These are phyloP conservation scores for Xylariaceae sp. DNA, from an alignment of 2,329 filamentous ascomycete genomes.

Conservation along the genomic window DNA sequence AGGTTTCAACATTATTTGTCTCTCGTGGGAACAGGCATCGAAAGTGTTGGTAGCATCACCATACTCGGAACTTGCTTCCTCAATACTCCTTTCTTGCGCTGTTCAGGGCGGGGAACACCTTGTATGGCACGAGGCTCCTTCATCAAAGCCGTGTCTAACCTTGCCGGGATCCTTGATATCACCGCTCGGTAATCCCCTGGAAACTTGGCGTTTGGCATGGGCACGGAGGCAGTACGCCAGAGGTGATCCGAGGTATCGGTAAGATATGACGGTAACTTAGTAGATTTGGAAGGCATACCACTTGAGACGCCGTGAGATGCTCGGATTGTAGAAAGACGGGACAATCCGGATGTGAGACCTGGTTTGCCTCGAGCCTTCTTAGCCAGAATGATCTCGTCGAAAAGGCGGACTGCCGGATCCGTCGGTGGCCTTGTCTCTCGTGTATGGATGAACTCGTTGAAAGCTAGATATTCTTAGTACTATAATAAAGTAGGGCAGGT, in stretches of 20 bases:
- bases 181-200: conserved; percentile 66
- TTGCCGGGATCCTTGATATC: conserved; percentile 74
- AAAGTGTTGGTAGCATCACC: conserved; percentile 38
- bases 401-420: conserved; percentile 73
- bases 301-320: conserved; percentile 59
- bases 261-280: conserved; percentile 65
- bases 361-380: conserved; percentile 73
- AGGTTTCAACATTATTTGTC: conserved; percentile 3
- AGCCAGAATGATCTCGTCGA: conserved; percentile 83
- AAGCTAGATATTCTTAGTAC: conserved; percentile 52
- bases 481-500: not conserved
- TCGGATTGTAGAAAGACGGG: conserved; percentile 64
- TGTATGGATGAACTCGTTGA: conserved; percentile 86
- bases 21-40: conserved; percentile 32
- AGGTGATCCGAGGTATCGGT: conserved; percentile 78
- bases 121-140: conserved; percentile 90
- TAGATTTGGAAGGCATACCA: conserved; percentile 44
- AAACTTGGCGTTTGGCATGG: conserved; percentile 66
- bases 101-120: conserved; percentile 73
- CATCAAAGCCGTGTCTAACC: conserved; percentile 86
- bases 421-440: conserved; percentile 69
- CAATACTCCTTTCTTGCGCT: conserved; percentile 55
- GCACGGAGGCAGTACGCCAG: conserved; percentile 72
- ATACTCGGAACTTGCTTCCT: conserved; percentile 61
- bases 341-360: conserved; percentile 68